phyloP scores from a whole-genome alignment of 148 eudicot genomes.

The Tetragonia tetragonoides region DNA sequence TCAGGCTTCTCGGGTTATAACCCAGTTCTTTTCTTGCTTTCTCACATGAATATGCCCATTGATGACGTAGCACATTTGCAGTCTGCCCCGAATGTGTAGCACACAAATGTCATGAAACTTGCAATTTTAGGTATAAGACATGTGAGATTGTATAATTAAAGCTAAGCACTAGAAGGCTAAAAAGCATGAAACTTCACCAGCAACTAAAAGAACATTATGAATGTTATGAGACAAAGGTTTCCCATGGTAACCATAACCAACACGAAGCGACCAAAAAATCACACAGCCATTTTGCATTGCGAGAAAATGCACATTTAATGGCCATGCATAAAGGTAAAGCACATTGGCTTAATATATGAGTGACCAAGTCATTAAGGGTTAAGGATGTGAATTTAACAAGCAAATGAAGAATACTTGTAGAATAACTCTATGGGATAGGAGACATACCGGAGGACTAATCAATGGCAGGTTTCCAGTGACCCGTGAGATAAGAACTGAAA shows the following conservation, averaged over 20 bases:
- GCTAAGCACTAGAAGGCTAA: not conserved
- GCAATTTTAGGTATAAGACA: not conserved
- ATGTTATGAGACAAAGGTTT: too few species aligned
- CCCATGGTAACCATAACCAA: too few species aligned
- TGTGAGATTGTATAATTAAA: not conserved
- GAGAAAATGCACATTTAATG: too few species aligned
- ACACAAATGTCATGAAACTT: not conserved
- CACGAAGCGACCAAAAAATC: too few species aligned
- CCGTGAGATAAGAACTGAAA: constrained; percentile 52
- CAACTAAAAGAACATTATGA: not conserved
- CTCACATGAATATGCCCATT: constrained; percentile 84
- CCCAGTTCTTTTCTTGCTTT: constrained; percentile 70
- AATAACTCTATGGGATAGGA: not conserved
- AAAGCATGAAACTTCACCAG: not conserved
- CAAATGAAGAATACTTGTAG: not conserved
- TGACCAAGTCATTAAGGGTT: not conserved
- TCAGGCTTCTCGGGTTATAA: constrained; percentile 79
- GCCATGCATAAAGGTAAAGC: not conserved
- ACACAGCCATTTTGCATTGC: not conserved
- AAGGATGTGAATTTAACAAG: not conserved
- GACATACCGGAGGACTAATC: constrained; percentile 84
- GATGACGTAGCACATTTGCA: constrained; percentile 57
- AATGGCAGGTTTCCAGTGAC: constrained; percentile 81
- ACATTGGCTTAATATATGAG: not conserved
- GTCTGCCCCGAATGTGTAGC: constrained; percentile 36